A percentile compares a stretch with the other conserved stretches of the same genome.
These are phyloP conservation scores for Zygosaccharomyces pseudobailii DNA, from an alignment of 1,139 yeast genomes.

Conservation along the genomic window DNA sequence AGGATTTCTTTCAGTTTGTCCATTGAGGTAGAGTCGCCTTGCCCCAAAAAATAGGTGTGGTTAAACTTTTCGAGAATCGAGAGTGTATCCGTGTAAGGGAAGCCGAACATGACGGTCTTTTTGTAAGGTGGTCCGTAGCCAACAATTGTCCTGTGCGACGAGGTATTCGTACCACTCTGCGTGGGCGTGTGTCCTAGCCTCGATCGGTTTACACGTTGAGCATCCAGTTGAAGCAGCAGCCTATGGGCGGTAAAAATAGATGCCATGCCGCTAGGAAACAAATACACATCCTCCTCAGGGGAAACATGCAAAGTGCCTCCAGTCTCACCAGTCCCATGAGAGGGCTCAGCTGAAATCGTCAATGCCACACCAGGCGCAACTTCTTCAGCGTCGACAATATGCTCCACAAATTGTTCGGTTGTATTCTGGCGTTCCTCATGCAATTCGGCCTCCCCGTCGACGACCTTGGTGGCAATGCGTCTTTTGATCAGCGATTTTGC, in stretches of 20 bases:
- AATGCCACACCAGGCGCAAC: constrained; percentile 1
- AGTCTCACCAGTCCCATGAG: constrained; percentile 2
- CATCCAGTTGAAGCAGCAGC: constrained; percentile 45
- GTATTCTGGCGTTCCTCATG: constrained; percentile 5
- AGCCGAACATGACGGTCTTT: constrained; percentile 88
- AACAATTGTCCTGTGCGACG: constrained; percentile 8
- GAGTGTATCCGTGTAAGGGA: constrained; percentile 90
- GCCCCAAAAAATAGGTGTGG: constrained; percentile 76
- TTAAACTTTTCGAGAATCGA: constrained; percentile 86
- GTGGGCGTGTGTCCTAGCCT: constrained; percentile 14
- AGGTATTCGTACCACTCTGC: not conserved
- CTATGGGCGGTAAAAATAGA: constrained; percentile 81
- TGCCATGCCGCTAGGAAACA: constrained; percentile 92
- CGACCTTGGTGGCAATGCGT: constrained; percentile 69
- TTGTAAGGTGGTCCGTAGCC: constrained; percentile 37
- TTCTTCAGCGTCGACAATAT: not conserved
- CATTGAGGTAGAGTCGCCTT: constrained; percentile 73
- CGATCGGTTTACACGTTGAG: constrained; percentile 28
- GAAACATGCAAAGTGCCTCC: constrained; percentile 21
- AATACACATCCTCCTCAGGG: constrained; percentile 55
- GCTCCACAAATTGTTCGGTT: constrained; percentile 7
- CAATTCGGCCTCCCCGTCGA: constrained; percentile 28
- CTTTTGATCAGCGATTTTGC: constrained; percentile 72
- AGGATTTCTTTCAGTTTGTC: constrained; percentile 58
- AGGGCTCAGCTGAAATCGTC: constrained; percentile 3